Conservation (phyloP, 768 basidiomycete genomes). For the Suillus bovinus region DNA sequence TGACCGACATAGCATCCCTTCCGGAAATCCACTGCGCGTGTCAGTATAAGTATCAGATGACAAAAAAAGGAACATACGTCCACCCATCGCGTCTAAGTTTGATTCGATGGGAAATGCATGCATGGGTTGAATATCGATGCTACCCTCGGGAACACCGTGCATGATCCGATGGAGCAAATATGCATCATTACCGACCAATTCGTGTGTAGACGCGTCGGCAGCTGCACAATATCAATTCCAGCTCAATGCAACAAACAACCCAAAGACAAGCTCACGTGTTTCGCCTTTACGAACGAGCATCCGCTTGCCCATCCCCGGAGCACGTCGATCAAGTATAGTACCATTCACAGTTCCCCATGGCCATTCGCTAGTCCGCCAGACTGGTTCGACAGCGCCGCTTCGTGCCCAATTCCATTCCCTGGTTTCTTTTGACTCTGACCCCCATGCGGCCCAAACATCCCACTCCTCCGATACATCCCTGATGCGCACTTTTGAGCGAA, state of each 20-base stretch:
- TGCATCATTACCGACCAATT: constrained; percentile 49
- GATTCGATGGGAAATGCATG: constrained; percentile 92
- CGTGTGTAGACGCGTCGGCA: constrained; percentile 55
- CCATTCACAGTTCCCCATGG: constrained; percentile 63
- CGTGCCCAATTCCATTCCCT: constrained; percentile 55
- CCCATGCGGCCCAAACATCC: constrained; percentile 85
- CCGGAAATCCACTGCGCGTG: constrained; percentile 78
- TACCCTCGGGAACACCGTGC: constrained; percentile 88
- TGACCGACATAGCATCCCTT: constrained; percentile 99
- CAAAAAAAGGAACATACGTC: constrained; percentile 53
- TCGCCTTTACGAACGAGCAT: constrained; percentile 70
- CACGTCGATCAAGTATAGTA: constrained; percentile 62
- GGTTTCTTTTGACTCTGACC: constrained; percentile 42
- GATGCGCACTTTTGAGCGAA: constrained; percentile 88
- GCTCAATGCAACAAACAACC: neutral
- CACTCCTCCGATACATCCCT: constrained; percentile 76
- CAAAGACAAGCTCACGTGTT: constrained; percentile 57
- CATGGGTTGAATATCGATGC: constrained; percentile 69
- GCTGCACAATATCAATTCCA: constrained; percentile 37
- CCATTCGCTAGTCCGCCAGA: constrained; percentile 56
- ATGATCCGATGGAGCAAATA: constrained; percentile 80
- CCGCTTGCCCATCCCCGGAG: constrained; percentile 77
- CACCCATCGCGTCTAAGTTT: constrained; percentile 94
- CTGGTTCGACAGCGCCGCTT: constrained; percentile 78
- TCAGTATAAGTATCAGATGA: constrained; percentile 4